Conservation (phyloP, 2,329 filamentous ascomycete species). For the Cercospora canescens region DNA sequence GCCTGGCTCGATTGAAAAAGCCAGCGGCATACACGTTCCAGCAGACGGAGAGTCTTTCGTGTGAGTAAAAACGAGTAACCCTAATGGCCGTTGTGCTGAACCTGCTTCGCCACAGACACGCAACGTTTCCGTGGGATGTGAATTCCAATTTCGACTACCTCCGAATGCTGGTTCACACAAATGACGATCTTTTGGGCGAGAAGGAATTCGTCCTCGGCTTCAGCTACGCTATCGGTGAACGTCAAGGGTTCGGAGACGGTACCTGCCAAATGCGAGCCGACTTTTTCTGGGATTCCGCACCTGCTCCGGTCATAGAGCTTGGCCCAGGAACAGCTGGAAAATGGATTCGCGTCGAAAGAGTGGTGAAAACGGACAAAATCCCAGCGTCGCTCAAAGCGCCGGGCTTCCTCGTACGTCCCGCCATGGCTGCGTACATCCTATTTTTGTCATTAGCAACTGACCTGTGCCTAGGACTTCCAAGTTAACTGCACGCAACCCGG, state of each 20-base stretch:
- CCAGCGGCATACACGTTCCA: background rate
- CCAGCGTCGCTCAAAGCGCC: background rate
- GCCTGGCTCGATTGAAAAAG: background rate
- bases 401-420: background rate
- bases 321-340: background rate
- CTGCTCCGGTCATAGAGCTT: background rate
- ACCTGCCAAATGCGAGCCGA: background rate
- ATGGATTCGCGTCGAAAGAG: background rate
- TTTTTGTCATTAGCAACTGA: too few species aligned
- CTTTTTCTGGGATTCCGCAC: background rate
- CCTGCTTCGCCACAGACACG: background rate
- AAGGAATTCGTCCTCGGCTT: background rate
- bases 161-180: background rate
- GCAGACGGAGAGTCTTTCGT: background rate
- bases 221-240: background rate
- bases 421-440: background rate
- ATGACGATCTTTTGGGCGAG: background rate
- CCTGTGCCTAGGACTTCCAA: background rate
- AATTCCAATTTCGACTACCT: background rate
- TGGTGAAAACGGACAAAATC: background rate
- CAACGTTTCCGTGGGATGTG: background rate
- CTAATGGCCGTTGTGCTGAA: background rate
- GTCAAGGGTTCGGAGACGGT: background rate
- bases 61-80: background rate
- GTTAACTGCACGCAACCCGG: background rate